Conservation (phyloP, 2,329 filamentous ascomycete genomes). For the Penicillium verrucosum region DNA sequence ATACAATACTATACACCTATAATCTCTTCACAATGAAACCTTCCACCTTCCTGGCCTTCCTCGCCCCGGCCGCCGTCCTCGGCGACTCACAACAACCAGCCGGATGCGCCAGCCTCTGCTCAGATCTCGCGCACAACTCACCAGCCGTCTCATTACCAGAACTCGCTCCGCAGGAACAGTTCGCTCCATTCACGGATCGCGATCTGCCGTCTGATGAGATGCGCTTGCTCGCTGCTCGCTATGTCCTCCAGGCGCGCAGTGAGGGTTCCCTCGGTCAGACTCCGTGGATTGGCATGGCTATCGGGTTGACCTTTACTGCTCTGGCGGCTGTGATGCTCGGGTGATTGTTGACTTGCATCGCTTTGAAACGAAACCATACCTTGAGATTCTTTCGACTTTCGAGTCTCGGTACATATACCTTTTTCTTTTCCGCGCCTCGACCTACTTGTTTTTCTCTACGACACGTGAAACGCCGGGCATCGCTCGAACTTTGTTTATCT, state of each 20-base stretch:
- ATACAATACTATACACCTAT: not conserved
- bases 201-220: not conserved
- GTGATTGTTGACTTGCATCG: conserved; percentile 12
- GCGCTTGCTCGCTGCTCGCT: conserved; percentile 18
- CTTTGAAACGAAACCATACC: not conserved
- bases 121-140: conserved; percentile 16
- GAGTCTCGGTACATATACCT: conserved; percentile 5
- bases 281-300: conserved; percentile 43
- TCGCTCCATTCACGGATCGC: not conserved
- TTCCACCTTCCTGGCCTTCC: conserved; percentile 13
- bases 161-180: conserved; percentile 1
- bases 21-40: conserved; percentile 17
- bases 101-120: conserved; percentile 6
- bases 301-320: conserved; percentile 40
- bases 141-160: conserved; percentile 23
- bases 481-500: conserved; percentile 3
- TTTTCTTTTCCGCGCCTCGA: not conserved
- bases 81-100: conserved; percentile 17
- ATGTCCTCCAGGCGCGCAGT: conserved; percentile 34
- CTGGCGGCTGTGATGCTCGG: conserved; percentile 41
- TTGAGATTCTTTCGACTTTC: not conserved
- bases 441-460: conserved; percentile 6
- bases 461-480: conserved; percentile 9
- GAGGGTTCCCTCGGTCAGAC: conserved; percentile 40
- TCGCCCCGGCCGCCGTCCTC: conserved; percentile 19